A percentile compares a stretch with the other conserved stretches of the same genome.
phyloP scores from a whole-genome alignment of 2,329 filamentous ascomycete genomes.

The Colletotrichum lini region DNA sequence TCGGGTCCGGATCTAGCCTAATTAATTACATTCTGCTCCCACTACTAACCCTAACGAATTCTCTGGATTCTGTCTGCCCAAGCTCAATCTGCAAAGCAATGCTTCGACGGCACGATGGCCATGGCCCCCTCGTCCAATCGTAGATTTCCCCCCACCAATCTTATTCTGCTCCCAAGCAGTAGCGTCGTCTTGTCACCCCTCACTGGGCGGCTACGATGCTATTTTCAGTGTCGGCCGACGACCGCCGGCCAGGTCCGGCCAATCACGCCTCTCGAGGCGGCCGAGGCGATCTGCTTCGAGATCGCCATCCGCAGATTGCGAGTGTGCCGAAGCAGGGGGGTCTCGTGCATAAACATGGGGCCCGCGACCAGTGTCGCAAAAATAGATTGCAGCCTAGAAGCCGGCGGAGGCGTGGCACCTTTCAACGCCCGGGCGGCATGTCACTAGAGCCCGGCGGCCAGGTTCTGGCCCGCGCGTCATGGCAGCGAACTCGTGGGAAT shows the following conservation, averaged over 20 bases:
- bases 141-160: conserved; percentile 29
- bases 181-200: conserved; percentile 13
- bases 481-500: conserved; percentile 5
- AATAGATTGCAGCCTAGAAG: conserved; percentile 33
- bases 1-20: neutral
- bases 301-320: conserved; percentile 19
- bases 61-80: neutral
- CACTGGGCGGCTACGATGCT: conserved; percentile 38
- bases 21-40: neutral
- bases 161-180: conserved; percentile 4
- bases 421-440: neutral
- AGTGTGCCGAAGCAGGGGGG: conserved; percentile 29
- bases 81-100: neutral
- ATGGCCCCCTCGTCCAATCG: conserved; percentile 23
- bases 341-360: conserved; percentile 20
- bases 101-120: neutral
- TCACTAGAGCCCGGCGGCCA: neutral
- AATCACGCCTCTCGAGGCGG: neutral
- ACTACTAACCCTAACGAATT: neutral
- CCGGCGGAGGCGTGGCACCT: neutral
- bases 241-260: neutral
- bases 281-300: conserved; percentile 24
- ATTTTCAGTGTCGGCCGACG: conserved; percentile 34
- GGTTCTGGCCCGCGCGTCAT: neutral
- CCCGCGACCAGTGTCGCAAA: conserved; percentile 36